A percentile compares a stretch with the other conserved stretches of the same genome.
Evolutionary conservation across 768 basidiomycete genomes (phyloP).

Genomic region (Kwoniella newhampshirensis): DNA sequence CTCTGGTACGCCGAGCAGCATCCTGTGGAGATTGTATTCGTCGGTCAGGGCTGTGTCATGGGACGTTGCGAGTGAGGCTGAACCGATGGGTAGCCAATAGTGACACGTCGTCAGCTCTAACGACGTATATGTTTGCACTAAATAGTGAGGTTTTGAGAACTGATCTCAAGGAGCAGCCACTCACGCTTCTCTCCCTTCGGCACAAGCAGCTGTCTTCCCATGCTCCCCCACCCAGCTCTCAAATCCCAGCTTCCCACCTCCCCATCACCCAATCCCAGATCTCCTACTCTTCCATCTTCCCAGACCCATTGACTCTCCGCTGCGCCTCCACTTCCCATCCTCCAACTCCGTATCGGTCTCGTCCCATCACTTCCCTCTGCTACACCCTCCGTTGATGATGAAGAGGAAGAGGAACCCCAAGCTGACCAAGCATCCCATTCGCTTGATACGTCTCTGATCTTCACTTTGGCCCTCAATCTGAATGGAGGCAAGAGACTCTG

Average conservation of each 20-base stretch:
- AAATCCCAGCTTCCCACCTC: slow-evolving; percentile 54
- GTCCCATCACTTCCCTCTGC: slow-evolving; percentile 3
- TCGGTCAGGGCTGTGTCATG: slow-evolving; percentile 19
- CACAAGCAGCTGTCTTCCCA: slow-evolving; percentile 74
- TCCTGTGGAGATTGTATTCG: slow-evolving; percentile 71
- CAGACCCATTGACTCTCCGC: slow-evolving; percentile 73
- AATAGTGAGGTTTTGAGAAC: too few species aligned
- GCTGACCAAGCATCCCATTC: slow-evolving; percentile 79
- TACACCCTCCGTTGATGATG: too few species aligned
- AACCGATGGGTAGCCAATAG: neutral
- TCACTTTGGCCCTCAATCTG: slow-evolving; percentile 86
- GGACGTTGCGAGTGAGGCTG: slow-evolving; percentile 19
- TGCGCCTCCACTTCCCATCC: slow-evolving; percentile 67
- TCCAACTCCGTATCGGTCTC: slow-evolving; percentile 57
- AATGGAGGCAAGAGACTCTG: slow-evolving; percentile 62
- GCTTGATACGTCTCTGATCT: slow-evolving; percentile 71
- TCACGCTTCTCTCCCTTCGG: slow-evolving; percentile 71
- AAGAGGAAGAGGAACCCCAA: too few species aligned
- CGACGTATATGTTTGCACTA: too few species aligned
- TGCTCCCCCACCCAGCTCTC: slow-evolving; percentile 57
- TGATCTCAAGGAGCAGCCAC: slow-evolving; percentile 49
- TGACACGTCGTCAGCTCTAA: too few species aligned
- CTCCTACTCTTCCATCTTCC: slow-evolving; percentile 61
- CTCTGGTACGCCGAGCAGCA: slow-evolving; percentile 82
- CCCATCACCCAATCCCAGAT: slow-evolving; percentile 39